These are phyloP conservation scores for Lippia alba DNA, from an alignment of 305 asterid genomes.

Conservation along the genomic window DNA sequence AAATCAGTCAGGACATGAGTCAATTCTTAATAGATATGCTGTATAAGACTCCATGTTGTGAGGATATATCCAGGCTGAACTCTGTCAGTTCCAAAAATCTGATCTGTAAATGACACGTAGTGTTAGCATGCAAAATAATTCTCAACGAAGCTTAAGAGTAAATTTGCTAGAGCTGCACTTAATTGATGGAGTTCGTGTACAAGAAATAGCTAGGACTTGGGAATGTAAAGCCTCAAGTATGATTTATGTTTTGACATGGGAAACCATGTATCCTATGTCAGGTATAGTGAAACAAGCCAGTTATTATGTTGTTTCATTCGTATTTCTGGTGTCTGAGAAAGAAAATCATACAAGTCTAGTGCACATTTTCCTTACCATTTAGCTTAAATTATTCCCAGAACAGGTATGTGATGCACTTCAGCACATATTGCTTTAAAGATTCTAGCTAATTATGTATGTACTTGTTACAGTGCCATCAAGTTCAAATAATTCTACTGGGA, in stretches of 20 bases:
- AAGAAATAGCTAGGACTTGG: too few species aligned
- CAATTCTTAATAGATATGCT: conserved; percentile 3
- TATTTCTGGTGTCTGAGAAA: not conserved
- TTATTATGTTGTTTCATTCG: conserved; percentile 7
- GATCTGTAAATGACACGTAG: not conserved
- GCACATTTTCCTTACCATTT: conserved; percentile 21
- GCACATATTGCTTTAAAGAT: not conserved
- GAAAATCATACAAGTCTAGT: not conserved
- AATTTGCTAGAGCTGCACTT: too few species aligned
- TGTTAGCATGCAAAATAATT: not conserved
- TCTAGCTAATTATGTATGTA: not conserved
- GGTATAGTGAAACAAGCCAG: not conserved
- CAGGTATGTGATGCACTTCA: conserved; percentile 7
- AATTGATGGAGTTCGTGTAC: too few species aligned
- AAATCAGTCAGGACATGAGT: not conserved
- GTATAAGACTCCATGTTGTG: not conserved
- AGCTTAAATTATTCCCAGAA: not conserved
- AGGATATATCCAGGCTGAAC: not conserved
- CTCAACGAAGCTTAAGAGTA: too few species aligned
- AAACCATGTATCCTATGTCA: not conserved
- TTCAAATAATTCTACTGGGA: not conserved
- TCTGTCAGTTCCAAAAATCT: not conserved
- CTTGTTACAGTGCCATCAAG: conserved; percentile 8
- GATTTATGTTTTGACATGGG: too few species aligned
- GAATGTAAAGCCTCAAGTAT: too few species aligned